These are phyloP conservation scores for Neoboletus brunneissimus DNA, from an alignment of 768 basidiomycete genomes.

Conservation along the genomic window DNA sequence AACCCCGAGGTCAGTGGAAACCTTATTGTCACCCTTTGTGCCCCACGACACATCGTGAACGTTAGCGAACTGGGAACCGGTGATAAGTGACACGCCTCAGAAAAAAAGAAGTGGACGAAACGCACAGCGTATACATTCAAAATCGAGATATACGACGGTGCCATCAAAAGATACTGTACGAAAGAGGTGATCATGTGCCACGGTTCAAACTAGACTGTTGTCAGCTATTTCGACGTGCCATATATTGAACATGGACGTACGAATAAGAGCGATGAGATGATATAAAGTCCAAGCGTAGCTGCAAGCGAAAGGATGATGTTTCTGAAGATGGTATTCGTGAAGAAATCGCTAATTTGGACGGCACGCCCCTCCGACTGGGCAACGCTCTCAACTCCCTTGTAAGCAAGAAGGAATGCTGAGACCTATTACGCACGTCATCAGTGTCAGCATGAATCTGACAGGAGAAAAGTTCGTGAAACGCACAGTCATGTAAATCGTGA, in stretches of 20 bases:
- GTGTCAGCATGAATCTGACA: constrained; percentile 4
- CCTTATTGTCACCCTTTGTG: constrained; percentile 91
- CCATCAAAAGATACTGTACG: constrained; percentile 87
- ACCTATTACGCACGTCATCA: constrained; percentile 40
- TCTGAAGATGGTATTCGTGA: constrained; percentile 77
- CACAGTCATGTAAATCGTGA: constrained; percentile 97
- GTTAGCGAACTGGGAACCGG: constrained; percentile 62
- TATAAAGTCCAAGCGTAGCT: constrained; percentile 88
- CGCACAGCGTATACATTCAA: constrained; percentile 84
- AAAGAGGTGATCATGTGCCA: constrained; percentile 99
- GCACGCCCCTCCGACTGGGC: constrained; percentile 42
- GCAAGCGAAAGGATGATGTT: constrained; percentile 83
- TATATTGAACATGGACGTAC: constrained; percentile 45
- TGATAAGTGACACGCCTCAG: background rate
- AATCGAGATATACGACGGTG: constrained; percentile 91
- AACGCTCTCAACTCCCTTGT: constrained; percentile 72
- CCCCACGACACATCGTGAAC: constrained; percentile 95
- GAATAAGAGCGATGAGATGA: constrained; percentile 79
- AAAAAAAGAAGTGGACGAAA: background rate
- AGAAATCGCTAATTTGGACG: constrained; percentile 56
- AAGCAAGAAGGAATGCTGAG: constrained; percentile 77
- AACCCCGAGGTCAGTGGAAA: constrained; percentile 80
- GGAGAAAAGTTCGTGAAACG: constrained; percentile 19
- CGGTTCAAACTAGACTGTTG: constrained; percentile 73
- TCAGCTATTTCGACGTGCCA: background rate